Percentiles rank a stretch among this genome's conserved stretches.
Conservation (phyloP, 495 filamentous ascomycete genomes). For the Thozetella sp. region DNA sequence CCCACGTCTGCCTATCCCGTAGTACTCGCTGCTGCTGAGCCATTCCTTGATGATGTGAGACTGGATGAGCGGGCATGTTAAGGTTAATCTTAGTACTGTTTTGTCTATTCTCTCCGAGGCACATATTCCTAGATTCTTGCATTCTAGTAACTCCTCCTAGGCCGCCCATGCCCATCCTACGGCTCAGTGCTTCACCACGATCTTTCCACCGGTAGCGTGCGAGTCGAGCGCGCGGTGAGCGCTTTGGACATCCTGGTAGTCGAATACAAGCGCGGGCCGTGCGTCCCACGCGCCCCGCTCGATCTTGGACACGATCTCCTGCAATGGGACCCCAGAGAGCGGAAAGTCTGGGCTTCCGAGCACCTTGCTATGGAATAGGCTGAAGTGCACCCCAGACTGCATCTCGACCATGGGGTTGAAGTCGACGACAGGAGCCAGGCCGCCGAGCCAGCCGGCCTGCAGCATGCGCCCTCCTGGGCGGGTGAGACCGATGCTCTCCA, state of each 20-base stretch:
- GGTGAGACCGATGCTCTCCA: slow-evolving; percentile 39
- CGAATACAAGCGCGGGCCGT: neutral
- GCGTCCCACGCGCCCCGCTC: neutral
- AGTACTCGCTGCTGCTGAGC: too few species aligned
- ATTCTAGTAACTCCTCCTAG: neutral
- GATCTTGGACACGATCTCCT: slow-evolving; percentile 29
- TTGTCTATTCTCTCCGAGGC: too few species aligned
- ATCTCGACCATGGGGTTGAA: slow-evolving; percentile 52
- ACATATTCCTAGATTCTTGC: neutral
- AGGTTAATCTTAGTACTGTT: too few species aligned
- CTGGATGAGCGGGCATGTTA: too few species aligned
- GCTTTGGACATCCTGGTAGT: neutral
- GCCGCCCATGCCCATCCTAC: too few species aligned
- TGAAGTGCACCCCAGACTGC: slow-evolving; percentile 51
- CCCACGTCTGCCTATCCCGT: too few species aligned
- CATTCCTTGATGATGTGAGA: too few species aligned
- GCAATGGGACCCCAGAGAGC: slow-evolving; percentile 42
- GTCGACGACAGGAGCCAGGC: slow-evolving; percentile 41
- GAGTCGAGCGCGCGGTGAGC: neutral
- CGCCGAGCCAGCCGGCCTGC: slow-evolving; percentile 46
- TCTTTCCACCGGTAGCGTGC: slow-evolving; percentile 1
- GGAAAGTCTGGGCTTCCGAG: slow-evolving; percentile 42
- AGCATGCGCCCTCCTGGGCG: slow-evolving; percentile 37
- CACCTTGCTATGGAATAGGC: slow-evolving; percentile 44
- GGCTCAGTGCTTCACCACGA: neutral